These are phyloP conservation scores for Dryas drummondii DNA, from an alignment of 306 rosid genomes.

Conservation along the genomic window DNA sequence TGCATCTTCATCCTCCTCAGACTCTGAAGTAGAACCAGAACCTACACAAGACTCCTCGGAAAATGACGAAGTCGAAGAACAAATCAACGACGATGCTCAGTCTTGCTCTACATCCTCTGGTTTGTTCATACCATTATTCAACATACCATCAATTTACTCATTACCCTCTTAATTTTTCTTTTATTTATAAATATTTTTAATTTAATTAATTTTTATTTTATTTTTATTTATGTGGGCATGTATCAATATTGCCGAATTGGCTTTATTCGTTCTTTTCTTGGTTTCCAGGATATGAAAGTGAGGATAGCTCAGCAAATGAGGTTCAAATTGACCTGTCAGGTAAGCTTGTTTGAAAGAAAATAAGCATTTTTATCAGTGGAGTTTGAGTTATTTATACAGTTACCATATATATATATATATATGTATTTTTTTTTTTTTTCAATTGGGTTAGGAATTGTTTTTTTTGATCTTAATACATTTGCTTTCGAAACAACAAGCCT, in stretches of 20 bases:
- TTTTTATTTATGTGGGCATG: background rate
- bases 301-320: constrained; percentile 67
- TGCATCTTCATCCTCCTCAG: constrained; percentile 61
- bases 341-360: constrained; percentile 20
- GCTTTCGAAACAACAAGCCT: background rate
- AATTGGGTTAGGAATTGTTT: background rate
- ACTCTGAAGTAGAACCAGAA: constrained; percentile 47
- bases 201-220: background rate
- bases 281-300: constrained; percentile 60
- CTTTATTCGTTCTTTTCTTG: background rate
- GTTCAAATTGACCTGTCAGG: constrained; percentile 55
- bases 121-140: constrained; percentile 16
- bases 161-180: background rate
- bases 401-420: too few relatives aligned
- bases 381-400: background rate
- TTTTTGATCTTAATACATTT: background rate
- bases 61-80: background rate
- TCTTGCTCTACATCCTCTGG: constrained; percentile 69
- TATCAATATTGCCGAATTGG: background rate
- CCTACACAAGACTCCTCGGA: constrained; percentile 37
- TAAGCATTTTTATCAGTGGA: background rate
- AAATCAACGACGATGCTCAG: constrained; percentile 35
- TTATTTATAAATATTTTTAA: too few relatives aligned
- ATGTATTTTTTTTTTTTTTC: background rate
- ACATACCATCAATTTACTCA: background rate